Conservation (phyloP, 257 asterid genomes). For the Gynochthodes officinalis region DNA sequence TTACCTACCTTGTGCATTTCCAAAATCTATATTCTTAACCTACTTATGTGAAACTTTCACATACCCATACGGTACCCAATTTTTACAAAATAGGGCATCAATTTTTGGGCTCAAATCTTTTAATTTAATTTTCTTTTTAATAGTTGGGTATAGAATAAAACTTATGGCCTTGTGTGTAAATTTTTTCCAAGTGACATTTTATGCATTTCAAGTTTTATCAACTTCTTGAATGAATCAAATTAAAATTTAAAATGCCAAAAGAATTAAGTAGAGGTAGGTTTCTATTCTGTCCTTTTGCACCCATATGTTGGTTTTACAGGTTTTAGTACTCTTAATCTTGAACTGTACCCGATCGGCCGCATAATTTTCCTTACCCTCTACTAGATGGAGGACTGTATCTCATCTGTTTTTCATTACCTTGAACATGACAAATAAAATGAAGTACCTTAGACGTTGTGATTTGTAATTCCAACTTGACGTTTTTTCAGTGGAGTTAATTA, state of each 20-base stretch:
- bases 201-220: no score
- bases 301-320: background rate
- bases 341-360: background rate
- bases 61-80: background rate
- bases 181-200: background rate
- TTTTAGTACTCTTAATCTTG: background rate
- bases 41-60: background rate
- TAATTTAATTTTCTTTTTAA: background rate
- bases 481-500: no score
- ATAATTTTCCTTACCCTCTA: background rate
- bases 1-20: background rate
- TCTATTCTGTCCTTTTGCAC: background rate
- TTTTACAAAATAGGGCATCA: background rate
- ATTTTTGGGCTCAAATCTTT: background rate
- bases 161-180: background rate
- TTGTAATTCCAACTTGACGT: no score
- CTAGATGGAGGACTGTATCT: background rate
- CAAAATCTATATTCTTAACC: background rate
- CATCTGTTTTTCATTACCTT: no score
- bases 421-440: background rate
- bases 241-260: no score
- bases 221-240: background rate
- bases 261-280: background rate
- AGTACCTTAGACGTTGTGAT: background rate
- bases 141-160: background rate